These are phyloP conservation scores for Trifolium fragiferum DNA, from an alignment of 306 rosid species.

Conservation along the genomic window DNA sequence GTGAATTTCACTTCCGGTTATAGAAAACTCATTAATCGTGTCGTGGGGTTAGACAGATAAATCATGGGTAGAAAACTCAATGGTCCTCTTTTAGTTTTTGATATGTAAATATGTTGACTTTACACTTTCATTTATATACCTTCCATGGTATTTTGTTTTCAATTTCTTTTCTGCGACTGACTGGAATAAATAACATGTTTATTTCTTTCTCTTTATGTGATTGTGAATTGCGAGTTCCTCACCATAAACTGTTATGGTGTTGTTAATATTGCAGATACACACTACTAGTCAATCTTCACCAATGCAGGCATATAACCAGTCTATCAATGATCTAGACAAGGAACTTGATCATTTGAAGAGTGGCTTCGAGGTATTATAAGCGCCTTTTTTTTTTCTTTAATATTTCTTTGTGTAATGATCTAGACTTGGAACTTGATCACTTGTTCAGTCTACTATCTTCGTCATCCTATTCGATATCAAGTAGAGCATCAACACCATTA, in stretches of 20 bases:
- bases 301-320: slow-evolving; percentile 95
- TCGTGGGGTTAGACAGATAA: background rate
- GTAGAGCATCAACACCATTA: background rate
- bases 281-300: slow-evolving; percentile 93
- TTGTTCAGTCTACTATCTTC: background rate
- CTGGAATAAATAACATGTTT: background rate
- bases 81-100: too few relatives aligned
- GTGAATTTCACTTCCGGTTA: background rate
- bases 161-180: background rate
- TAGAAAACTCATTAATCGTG: background rate
- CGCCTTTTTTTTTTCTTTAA: background rate
- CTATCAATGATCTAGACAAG: slow-evolving; percentile 87
- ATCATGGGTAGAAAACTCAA: background rate
- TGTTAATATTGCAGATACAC: slow-evolving; percentile 66
- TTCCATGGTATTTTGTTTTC: too few relatives aligned
- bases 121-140: too few relatives aligned
- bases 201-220: background rate
- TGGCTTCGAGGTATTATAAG: slow-evolving; percentile 69
- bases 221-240: background rate
- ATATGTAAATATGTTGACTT: too few relatives aligned
- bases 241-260: slow-evolving; percentile 9
- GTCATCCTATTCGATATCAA: background rate
- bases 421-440: too few relatives aligned
- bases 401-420: background rate
- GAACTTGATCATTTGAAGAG: slow-evolving; percentile 81